phyloP scores from a whole-genome alignment of 108 stramenopile genomes.

The Aureococcus anophagefferens region DNA sequence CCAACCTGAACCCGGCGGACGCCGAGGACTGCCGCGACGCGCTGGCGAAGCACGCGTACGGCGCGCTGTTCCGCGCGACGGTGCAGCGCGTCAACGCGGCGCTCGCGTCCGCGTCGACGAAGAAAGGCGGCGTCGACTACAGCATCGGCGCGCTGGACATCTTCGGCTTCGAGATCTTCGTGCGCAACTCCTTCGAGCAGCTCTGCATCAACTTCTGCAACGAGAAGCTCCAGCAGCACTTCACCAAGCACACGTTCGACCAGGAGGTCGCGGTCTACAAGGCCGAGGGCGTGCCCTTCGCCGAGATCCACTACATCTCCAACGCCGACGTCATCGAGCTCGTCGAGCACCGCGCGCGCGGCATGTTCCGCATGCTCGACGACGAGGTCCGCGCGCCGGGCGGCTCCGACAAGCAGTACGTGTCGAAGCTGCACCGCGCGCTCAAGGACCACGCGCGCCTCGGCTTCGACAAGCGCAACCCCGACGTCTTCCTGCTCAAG shows the following conservation, averaged over 20 bases:
- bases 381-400: slow-evolving; percentile 47
- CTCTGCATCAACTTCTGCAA: slow-evolving; percentile 94
- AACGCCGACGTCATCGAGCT: slow-evolving; percentile 61
- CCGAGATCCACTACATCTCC: slow-evolving; percentile 43
- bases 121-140: not conserved
- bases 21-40: slow-evolving; percentile 18
- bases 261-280: slow-evolving; percentile 67
- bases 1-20: not conserved
- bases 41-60: slow-evolving; percentile 27
- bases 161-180: slow-evolving; percentile 26
- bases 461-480: too few species aligned
- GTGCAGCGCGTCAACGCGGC: slow-evolving; percentile 9
- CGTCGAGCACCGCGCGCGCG: slow-evolving; percentile 55
- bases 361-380: slow-evolving; percentile 27
- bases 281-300: slow-evolving; percentile 69
- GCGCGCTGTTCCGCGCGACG: slow-evolving; percentile 28
- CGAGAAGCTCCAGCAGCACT: slow-evolving; percentile 80
- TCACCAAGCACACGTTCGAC: slow-evolving; percentile 75
- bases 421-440: slow-evolving; percentile 4
- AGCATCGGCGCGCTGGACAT: slow-evolving; percentile 21
- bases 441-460: not conserved
- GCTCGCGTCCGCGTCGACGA: not conserved
- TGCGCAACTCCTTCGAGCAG: slow-evolving; percentile 74
- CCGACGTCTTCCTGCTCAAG: slow-evolving; percentile 7
- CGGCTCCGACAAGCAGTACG: slow-evolving; percentile 29